A percentile compares a stretch with the other conserved stretches of the same genome.
Evolutionary conservation across 129 eudicot genomes (phyloP).

Genomic region (Cynara cardunculus): DNA sequence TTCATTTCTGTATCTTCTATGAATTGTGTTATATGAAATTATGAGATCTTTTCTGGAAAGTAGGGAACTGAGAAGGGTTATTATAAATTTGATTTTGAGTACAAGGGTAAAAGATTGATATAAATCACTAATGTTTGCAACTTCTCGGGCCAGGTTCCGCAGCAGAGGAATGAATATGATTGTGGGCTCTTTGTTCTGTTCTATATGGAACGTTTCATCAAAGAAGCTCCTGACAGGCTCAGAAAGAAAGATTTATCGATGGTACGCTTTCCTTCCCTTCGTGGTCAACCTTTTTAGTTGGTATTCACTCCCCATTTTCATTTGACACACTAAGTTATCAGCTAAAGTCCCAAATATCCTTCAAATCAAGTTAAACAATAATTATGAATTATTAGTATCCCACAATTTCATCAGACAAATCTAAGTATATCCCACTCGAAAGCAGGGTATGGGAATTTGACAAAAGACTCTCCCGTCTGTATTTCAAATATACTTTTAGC

Average conservation of each 20-base stretch:
- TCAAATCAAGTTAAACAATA: background rate
- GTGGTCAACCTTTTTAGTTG: background rate
- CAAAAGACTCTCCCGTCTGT: background rate
- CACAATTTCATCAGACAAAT: background rate
- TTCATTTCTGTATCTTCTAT: too few relatives aligned
- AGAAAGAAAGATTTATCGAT: constrained; percentile 41
- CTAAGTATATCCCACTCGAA: background rate
- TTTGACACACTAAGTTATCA: background rate
- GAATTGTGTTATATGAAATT: too few relatives aligned
- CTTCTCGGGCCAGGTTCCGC: constrained; percentile 61
- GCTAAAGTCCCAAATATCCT: background rate
- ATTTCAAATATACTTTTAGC: background rate
- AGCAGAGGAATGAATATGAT: constrained; percentile 75
- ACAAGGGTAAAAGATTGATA: background rate
- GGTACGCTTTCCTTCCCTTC: constrained; percentile 31
- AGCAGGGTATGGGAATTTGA: background rate
- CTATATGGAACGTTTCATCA: constrained; percentile 79
- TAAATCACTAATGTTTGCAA: background rate
- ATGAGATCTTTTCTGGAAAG: too few relatives aligned
- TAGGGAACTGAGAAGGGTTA: too few relatives aligned
- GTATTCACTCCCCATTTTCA: background rate
- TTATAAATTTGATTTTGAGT: background rate
- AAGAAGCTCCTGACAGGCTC: constrained; percentile 67
- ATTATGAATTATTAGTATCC: background rate
- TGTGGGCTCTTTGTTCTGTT: constrained; percentile 88